Evolutionary conservation across 768 basidiomycete genomes (phyloP).

Genomic region (Mycena haematopus): DNA sequence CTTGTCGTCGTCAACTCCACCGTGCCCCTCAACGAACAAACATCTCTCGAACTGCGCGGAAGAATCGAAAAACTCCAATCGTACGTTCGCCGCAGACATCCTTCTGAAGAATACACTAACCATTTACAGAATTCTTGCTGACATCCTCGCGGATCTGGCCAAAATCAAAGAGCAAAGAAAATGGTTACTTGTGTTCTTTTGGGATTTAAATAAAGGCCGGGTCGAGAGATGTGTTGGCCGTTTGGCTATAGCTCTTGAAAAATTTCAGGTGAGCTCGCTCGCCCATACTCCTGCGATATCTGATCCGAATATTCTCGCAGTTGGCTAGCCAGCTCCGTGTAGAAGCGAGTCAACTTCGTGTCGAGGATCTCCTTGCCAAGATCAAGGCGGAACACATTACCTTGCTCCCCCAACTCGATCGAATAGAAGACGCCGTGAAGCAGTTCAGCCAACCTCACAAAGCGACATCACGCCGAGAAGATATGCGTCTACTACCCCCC

Average conservation of each 20-base stretch:
- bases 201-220: neutral
- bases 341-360: slow-evolving; percentile 34
- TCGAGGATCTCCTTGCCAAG: no score
- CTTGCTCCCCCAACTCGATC: slow-evolving; percentile 25
- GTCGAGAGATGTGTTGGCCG: neutral
- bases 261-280: neutral
- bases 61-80: neutral
- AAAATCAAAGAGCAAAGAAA: neutral
- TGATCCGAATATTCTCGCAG: neutral
- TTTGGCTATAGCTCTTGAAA: neutral
- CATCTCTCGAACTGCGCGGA: neutral
- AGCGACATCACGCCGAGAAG: neutral
- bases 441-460: neutral
- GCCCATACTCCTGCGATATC: neutral
- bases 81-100: neutral
- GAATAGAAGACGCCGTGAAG: neutral
- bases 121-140: neutral
- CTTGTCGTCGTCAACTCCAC: neutral
- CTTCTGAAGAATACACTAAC: no score
- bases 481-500: neutral
- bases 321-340: neutral
- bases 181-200: neutral
- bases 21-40: no score
- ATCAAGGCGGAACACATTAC: no score
- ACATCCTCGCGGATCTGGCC: neutral